Conservation (phyloP, 140 eudicot genomes). For the Ambrosia hybrid region DNA sequence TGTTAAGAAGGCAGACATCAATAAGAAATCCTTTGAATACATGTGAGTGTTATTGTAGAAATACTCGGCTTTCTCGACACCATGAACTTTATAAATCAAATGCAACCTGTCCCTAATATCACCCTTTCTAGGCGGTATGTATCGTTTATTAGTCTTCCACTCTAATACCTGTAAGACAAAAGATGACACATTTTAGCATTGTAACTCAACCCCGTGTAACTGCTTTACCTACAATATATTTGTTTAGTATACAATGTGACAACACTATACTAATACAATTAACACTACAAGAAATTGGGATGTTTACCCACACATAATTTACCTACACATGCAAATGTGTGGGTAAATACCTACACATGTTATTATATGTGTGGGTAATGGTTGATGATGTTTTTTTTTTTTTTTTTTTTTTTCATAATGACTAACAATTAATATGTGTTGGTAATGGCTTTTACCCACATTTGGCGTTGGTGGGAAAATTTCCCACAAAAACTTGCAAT, state of each 20-base stretch:
- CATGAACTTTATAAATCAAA: conserved; percentile 49
- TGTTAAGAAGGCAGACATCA: conserved; percentile 55
- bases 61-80: conserved; percentile 55
- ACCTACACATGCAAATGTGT: no score
- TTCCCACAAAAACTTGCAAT: no score
- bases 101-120: conserved; percentile 42
- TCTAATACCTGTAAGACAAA: conserved; percentile 47
- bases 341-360: no score
- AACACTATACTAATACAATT: not conserved
- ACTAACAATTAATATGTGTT: no score
- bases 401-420: no score
- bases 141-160: conserved; percentile 72
- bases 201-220: conserved; percentile 4
- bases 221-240: not conserved
- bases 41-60: conserved; percentile 46
- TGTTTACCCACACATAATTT: no score
- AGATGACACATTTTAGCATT: not conserved
- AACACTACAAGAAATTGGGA: not conserved
- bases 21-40: conserved; percentile 30
- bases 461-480: no score
- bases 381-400: no score
- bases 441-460: no score
- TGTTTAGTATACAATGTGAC: not conserved
- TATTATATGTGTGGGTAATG: no score
- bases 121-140: conserved; percentile 25